Conservation (phyloP, 768 basidiomycete species). For the Cantharellus anzutake region DNA sequence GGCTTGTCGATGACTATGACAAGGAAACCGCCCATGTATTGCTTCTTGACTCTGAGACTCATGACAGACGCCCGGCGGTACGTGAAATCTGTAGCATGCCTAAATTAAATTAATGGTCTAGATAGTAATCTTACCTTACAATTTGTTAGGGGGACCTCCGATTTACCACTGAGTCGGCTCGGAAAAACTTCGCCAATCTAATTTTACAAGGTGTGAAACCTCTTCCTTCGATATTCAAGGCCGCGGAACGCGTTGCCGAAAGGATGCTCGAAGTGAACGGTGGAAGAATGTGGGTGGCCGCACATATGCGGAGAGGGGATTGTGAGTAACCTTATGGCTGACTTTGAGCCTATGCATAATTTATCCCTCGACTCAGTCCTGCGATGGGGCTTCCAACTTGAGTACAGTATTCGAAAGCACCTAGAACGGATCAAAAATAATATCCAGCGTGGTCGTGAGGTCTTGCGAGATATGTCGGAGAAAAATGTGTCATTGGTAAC, state of each 20-base stretch:
- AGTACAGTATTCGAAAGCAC: background rate
- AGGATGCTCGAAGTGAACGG: slow-evolving; percentile 2
- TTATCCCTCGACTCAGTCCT: background rate
- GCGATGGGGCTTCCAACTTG: background rate
- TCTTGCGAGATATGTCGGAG: background rate
- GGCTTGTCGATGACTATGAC: slow-evolving; percentile 2
- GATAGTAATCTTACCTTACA: background rate
- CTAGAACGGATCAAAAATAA: slow-evolving; percentile 1
- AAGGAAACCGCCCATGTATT: background rate
- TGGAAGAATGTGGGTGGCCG: slow-evolving; percentile 7
- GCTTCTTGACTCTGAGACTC: slow-evolving; percentile 1
- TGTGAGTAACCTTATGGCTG: slow-evolving; percentile 4
- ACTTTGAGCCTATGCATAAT: background rate
- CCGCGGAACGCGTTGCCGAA: background rate
- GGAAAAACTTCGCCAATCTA: slow-evolving; percentile 17
- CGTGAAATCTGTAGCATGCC: too few relatives aligned
- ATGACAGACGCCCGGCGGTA: background rate
- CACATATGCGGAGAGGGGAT: slow-evolving; percentile 10
- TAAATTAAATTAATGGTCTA: too few relatives aligned
- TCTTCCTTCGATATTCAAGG: slow-evolving; percentile 9
- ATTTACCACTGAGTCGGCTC: slow-evolving; percentile 17
- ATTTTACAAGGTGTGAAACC: slow-evolving; percentile 18
- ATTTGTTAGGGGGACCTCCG: slow-evolving; percentile 16
- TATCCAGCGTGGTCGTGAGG: background rate
- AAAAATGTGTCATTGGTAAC: background rate